These are phyloP conservation scores for Lumnitzera racemosa DNA, from an alignment of 345 rosid species.

Conservation along the genomic window DNA sequence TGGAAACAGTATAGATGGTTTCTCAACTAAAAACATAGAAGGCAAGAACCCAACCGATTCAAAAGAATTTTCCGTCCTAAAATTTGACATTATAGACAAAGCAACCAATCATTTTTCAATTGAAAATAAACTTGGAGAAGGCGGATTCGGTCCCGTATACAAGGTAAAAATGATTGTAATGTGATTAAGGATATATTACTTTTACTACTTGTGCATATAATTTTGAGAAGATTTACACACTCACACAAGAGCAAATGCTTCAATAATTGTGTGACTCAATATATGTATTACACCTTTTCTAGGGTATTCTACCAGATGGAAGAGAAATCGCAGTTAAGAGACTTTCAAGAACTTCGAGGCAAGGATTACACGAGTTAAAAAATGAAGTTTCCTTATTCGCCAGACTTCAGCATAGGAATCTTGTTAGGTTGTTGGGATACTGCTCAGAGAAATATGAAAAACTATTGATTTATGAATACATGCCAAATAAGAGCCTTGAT, in stretches of 20 bases:
- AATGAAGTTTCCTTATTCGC: conserved; percentile 41
- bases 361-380: conserved; percentile 45
- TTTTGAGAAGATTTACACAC: not conserved
- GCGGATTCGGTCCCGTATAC: conserved; percentile 51
- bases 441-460: conserved; percentile 40
- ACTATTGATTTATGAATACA: conserved; percentile 37
- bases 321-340: conserved; percentile 43
- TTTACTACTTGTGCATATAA: not conserved
- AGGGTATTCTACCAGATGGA: conserved; percentile 39
- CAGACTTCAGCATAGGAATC: conserved; percentile 52
- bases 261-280: not conserved
- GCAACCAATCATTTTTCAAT: conserved; percentile 39
- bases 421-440: conserved; percentile 44
- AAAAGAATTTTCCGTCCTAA: too few species aligned
- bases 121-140: conserved; percentile 45
- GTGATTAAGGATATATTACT: not conserved
- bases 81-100: conserved; percentile 7
- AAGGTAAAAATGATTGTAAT: conserved; percentile 17
- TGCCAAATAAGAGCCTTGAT: conserved; percentile 45
- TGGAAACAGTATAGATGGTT: too few species aligned
- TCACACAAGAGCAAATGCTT: not conserved
- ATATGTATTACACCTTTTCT: not conserved
- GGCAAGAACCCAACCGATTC: too few species aligned
- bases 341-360: conserved; percentile 40
- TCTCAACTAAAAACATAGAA: too few species aligned